phyloP scores from a whole-genome alignment of 345 rosid species.

The Linum usitatissimum region DNA sequence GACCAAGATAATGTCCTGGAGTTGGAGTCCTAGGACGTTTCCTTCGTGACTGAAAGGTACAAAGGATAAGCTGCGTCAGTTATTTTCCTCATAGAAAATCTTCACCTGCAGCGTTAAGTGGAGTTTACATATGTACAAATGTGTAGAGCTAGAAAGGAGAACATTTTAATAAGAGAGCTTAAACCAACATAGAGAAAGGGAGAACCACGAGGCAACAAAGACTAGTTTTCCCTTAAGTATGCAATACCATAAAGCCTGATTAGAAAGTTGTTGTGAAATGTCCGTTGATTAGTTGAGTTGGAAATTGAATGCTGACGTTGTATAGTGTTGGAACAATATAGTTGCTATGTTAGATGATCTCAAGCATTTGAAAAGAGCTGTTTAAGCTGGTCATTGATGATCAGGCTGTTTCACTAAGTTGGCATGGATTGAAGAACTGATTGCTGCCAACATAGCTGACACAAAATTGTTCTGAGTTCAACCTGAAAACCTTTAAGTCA shows the following conservation, averaged over 20 bases:
- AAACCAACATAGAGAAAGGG: conserved; percentile 14
- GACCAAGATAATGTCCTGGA: conserved; percentile 96
- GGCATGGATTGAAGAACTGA: conserved; percentile 68
- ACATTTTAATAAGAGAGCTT: background rate
- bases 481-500: conserved; percentile 90
- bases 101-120: background rate
- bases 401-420: conserved; percentile 93
- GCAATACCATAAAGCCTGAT: conserved; percentile 64
- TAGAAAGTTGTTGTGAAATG: conserved; percentile 85
- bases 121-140: background rate
- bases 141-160: background rate
- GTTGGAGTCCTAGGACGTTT: conserved; percentile 97
- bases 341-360: conserved; percentile 84
- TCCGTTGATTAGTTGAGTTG: conserved; percentile 97
- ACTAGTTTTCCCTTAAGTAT: conserved; percentile 25
- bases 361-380: conserved; percentile 96
- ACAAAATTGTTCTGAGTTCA: conserved; percentile 77
- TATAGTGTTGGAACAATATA: conserved; percentile 68
- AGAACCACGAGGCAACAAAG: conserved; percentile 17
- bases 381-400: conserved; percentile 85
- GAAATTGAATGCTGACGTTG: conserved; percentile 73
- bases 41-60: conserved; percentile 77
- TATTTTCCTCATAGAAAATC: background rate
- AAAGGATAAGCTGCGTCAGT: conserved; percentile 11
- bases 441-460: conserved; percentile 97